Percentiles rank a stretch among this genome's conserved stretches.
These are phyloP conservation scores for Teratosphaeria destructans DNA, from an alignment of 2,329 filamentous ascomycete genomes.

Conservation along the genomic window DNA sequence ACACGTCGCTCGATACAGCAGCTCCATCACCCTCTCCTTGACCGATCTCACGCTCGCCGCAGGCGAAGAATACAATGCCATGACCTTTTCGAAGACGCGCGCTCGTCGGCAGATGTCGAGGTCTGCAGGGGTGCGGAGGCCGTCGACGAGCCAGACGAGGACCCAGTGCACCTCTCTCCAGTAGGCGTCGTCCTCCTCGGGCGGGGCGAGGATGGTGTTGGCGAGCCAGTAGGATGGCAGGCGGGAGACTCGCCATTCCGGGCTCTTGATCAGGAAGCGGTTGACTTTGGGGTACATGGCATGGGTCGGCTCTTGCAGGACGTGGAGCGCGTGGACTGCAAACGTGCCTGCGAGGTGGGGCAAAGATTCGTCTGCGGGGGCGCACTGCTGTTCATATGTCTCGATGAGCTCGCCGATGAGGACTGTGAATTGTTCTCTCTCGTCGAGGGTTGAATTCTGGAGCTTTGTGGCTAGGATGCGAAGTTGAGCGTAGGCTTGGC, in stretches of 20 bases:
- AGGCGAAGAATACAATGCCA: constrained; percentile 58
- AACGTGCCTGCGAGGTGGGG: constrained; percentile 70
- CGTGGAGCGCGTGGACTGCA: constrained; percentile 56
- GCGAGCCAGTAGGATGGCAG: constrained; percentile 52
- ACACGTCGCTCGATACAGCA: constrained; percentile 55
- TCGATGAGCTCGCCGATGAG: constrained; percentile 72
- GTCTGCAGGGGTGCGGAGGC: constrained; percentile 50
- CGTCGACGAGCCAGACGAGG: constrained; percentile 58
- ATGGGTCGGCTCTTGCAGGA: constrained; percentile 68
- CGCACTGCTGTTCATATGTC: constrained; percentile 44
- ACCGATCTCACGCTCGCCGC: constrained; percentile 47
- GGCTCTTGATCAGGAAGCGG: constrained; percentile 66
- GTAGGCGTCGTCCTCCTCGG: constrained; percentile 61
- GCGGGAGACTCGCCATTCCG: constrained; percentile 56
- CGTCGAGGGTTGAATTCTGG: constrained; percentile 56
- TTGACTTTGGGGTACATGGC: constrained; percentile 80
- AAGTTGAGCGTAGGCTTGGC: constrained; percentile 63
- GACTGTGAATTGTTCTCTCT: constrained; percentile 68
- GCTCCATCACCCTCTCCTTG: constrained; percentile 50
- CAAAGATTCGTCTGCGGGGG: constrained; percentile 37
- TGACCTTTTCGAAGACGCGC: constrained; percentile 62
- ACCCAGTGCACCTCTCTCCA: constrained; percentile 68
- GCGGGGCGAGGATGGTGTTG: constrained; percentile 62
- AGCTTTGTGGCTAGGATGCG: constrained; percentile 49
- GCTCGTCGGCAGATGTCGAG: constrained; percentile 50